A percentile compares a stretch with the other conserved stretches of the same genome.
phyloP scores from a whole-genome alignment of 345 rosid species.

The Acer negundo region DNA sequence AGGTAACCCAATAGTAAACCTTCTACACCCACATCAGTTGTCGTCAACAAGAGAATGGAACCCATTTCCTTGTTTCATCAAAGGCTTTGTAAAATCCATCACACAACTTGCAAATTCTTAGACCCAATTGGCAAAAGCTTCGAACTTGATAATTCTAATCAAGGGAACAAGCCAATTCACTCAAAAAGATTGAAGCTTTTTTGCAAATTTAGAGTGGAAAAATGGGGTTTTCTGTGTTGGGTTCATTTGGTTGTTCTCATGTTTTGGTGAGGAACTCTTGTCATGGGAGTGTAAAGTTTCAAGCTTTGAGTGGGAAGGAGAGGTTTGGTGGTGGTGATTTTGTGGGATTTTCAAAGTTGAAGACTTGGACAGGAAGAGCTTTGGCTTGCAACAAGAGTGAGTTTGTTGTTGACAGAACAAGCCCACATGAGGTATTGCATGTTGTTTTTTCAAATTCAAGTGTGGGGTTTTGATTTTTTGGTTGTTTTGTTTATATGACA shows the following conservation, averaged over 20 bases:
- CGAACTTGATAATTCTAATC: neutral
- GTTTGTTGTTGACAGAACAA: constrained; percentile 54
- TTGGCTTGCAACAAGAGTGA: constrained; percentile 42
- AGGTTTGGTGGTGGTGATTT: constrained; percentile 20
- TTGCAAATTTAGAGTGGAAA: constrained; percentile 7
- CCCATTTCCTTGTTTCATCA: neutral
- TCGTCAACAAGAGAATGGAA: too few relatives aligned
- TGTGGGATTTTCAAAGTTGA: constrained; percentile 23
- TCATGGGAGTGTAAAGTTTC: constrained; percentile 26
- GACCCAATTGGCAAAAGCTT: too few relatives aligned
- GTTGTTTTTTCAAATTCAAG: neutral
- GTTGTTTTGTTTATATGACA: neutral
- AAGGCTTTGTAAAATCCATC: neutral
- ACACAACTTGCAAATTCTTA: neutral
- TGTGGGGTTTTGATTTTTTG: neutral
- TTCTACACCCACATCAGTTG: too few relatives aligned
- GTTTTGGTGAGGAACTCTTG: constrained; percentile 14
- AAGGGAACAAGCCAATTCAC: neutral
- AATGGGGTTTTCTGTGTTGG: constrained; percentile 50
- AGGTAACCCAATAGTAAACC: too few relatives aligned
- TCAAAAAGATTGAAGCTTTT: neutral
- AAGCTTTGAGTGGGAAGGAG: constrained; percentile 30
- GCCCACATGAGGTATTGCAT: constrained; percentile 68
- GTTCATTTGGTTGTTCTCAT: constrained; percentile 36
- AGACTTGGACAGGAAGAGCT: constrained; percentile 26